phyloP scores from a whole-genome alignment of 2,329 filamentous ascomycete species.

The Lecanosticta acicola region DNA sequence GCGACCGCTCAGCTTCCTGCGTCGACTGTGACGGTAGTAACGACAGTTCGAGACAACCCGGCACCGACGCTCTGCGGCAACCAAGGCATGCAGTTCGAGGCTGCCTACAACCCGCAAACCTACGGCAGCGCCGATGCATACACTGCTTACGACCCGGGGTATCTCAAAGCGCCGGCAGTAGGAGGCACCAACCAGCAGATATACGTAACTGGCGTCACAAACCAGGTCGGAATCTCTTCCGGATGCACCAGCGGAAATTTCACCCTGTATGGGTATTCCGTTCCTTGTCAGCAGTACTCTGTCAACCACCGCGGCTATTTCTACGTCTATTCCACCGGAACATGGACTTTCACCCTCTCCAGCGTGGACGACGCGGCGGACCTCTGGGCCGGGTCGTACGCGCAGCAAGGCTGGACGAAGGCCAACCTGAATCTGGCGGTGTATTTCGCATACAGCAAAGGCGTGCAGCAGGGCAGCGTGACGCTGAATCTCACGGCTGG shows the following conservation, averaged over 20 bases:
- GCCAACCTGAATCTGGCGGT: conserved; percentile 6
- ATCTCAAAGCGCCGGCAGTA: conserved; percentile 5
- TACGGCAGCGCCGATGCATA: conserved; percentile 5
- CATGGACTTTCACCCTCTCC: conserved; percentile 3
- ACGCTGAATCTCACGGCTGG: conserved; percentile 1
- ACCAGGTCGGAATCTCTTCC: conserved; percentile 5
- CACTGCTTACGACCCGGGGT: conserved; percentile 9
- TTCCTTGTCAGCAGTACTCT: conserved; percentile 10
- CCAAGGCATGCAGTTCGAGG: conserved; percentile 14
- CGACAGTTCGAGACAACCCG: not conserved
- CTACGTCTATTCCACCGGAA: conserved; percentile 8
- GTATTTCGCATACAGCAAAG: conserved; percentile 3
- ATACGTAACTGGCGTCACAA: conserved; percentile 7
- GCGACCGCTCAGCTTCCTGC: not conserved
- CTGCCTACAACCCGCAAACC: conserved; percentile 9
- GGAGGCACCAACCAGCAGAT: conserved; percentile 9
- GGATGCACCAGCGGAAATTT: conserved; percentile 2
- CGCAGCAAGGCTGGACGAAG: conserved; percentile 11
- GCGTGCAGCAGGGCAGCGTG: not conserved
- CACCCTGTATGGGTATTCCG: conserved; percentile 4
- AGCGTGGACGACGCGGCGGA: conserved; percentile 8
- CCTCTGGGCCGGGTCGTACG: conserved; percentile 8
- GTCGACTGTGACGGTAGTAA: not conserved
- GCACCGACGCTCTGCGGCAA: conserved; percentile 13
- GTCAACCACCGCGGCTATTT: conserved; percentile 12